A percentile compares a stretch with the other conserved stretches of the same genome.
Conservation (phyloP, 257 asterid genomes). For the Echium plantagineum region DNA sequence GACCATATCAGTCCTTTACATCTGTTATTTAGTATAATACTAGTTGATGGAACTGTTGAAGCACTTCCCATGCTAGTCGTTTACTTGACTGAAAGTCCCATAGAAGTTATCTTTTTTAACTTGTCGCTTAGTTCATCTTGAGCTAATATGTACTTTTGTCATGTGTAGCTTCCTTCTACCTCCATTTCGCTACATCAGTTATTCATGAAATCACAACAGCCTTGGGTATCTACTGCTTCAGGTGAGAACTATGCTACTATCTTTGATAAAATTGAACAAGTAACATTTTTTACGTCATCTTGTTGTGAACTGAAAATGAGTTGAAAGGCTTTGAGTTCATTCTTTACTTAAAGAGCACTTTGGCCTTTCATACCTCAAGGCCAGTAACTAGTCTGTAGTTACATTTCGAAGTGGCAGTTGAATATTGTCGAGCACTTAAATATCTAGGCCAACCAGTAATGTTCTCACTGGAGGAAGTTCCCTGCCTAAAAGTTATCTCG, state of each 20-base stretch:
- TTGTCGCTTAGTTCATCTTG: neutral
- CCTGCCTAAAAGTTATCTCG: neutral
- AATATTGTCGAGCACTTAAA: neutral
- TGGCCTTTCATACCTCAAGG: no score
- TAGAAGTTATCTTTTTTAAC: neutral
- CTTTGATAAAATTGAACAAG: no score
- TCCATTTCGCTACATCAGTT: conserved; percentile 83
- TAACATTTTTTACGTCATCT: neutral
- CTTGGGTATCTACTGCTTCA: conserved; percentile 84
- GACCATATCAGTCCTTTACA: no score
- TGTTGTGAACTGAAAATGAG: no score
- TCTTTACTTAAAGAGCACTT: no score
- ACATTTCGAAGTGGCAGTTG: no score
- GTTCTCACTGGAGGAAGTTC: no score
- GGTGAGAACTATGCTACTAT: conserved; percentile 33
- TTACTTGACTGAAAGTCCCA: no score
- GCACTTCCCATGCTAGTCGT: neutral
- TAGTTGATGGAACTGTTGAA: no score
- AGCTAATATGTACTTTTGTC: conserved; percentile 3
- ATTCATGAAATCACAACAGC: conserved; percentile 92
- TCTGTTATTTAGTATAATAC: no score
- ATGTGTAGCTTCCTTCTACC: conserved; percentile 58
- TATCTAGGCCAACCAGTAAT: neutral
- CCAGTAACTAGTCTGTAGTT: no score
- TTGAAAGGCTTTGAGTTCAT: no score